Evolutionary conservation across 257 asterid genomes (phyloP).

Genomic region (Salvia hispanica): DNA sequence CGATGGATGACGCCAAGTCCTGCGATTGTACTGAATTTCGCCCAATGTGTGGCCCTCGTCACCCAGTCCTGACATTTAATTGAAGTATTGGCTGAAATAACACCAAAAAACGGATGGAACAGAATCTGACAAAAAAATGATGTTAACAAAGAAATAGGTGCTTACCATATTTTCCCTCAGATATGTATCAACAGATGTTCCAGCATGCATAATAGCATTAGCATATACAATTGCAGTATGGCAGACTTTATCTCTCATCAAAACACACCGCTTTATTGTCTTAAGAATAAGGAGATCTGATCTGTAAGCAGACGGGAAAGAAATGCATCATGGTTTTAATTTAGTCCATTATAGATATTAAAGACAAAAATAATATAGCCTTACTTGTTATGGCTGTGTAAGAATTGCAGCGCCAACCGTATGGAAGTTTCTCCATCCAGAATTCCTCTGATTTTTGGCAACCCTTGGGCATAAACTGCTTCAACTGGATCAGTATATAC

Average conservation of each 20-base stretch:
- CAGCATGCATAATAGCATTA: conserved; percentile 98
- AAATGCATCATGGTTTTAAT: conserved; percentile 21
- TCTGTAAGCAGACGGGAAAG: conserved; percentile 47
- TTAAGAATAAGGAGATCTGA: conserved; percentile 91
- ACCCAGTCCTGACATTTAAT: conserved; percentile 77
- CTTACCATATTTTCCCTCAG: conserved; percentile 87
- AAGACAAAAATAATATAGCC: conserved; percentile 2
- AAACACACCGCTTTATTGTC: conserved; percentile 94
- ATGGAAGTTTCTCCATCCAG: conserved; percentile 89
- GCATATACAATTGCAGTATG: conserved; percentile 96
- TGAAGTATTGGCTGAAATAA: conserved; percentile 7
- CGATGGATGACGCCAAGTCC: conserved; percentile 95
- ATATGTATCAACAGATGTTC: conserved; percentile 93
- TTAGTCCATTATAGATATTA: background rate
- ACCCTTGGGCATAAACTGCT: conserved; percentile 62
- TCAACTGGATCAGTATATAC: conserved; percentile 58
- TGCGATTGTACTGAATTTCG: conserved; percentile 96
- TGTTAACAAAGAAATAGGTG: background rate
- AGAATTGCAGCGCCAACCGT: conserved; percentile 80
- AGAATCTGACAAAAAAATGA: background rate
- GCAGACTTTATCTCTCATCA: conserved; percentile 89
- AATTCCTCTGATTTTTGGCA: conserved; percentile 70
- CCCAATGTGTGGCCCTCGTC: conserved; percentile 97
- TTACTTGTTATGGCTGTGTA: conserved; percentile 69
- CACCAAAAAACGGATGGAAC: background rate